Evolutionary conservation across 2,329 filamentous ascomycete genomes (phyloP), one percentile per base, ranked within the genome.

Genomic region (Aspergillus udagawae): DNA sequence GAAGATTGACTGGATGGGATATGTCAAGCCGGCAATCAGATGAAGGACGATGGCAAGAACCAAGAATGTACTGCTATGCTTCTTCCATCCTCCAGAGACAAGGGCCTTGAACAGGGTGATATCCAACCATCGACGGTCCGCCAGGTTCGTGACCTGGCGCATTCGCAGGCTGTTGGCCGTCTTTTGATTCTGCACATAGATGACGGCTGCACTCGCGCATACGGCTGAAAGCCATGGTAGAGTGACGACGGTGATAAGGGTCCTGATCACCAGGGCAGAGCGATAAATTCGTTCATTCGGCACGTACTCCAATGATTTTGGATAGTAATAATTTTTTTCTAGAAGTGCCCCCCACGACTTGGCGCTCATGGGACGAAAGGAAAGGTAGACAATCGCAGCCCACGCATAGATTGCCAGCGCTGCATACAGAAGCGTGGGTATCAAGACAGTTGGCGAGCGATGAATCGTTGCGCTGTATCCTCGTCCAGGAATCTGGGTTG

Each of bases 71-170:
- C 65, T 68, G 3, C 63, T 58, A 42, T 68, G 63, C 12, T 59
- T 59, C 20, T 62, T 64, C 49, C 59, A 65, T 17, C 54, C 52
- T 7, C 58, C 56, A 7, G 29, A 28, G 21, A 51, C 8, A 2
- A 65, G 35, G 14, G 50, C 8, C 2, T 47, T 32, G 17, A 48
- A 54, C 23, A 47, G 59, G 12, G 49, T 21, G n/a, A 56, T 29
- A 52, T 67, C 59, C 29, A 55, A 51, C 66, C 66, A 69, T 5
- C 56, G 32, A 20, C 58, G 58, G 58, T 69, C 66, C 10, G 66
- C 63, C 9, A 69, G 58, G 3, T 56, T 53, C 38, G 63, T 61
- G 5, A 66, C 38, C 52, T 68, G 65, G 25, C 62, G 61, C 28
- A 67, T 50, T 17, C 47, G 62, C 27, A 66, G 56, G 48, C 52